Evolutionary conservation across 2,329 filamentous ascomycete genomes (phyloP).

Genomic region (Penicillium sp.): DNA sequence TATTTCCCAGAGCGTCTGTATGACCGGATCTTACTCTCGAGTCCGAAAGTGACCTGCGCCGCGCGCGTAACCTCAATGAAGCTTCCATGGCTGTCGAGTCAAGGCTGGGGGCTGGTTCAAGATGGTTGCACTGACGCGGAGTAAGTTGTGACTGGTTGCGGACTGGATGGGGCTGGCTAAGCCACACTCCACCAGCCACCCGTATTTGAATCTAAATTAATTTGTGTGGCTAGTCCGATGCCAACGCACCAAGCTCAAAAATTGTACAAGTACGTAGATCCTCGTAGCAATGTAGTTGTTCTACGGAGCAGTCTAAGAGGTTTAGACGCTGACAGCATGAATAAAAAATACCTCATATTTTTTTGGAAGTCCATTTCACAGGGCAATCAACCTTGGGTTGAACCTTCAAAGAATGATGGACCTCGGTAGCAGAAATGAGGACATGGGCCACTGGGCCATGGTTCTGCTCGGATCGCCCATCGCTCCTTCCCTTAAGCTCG

Average conservation of each 20-base stretch:
- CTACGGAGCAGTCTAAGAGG: too few relatives aligned
- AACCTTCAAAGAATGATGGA: not conserved
- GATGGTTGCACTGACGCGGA: not conserved
- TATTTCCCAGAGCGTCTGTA: not conserved
- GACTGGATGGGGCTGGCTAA: not conserved
- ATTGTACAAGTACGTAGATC: too few relatives aligned
- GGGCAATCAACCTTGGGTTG: not conserved
- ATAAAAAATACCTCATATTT: not conserved
- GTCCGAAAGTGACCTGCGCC: not conserved
- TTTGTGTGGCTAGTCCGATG: not conserved
- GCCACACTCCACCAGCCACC: conserved; percentile 5
- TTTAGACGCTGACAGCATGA: not conserved
- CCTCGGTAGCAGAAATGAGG: not conserved
- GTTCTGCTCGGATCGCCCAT: not conserved
- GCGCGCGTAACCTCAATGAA: not conserved
- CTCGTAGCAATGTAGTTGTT: too few relatives aligned
- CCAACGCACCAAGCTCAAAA: not conserved
- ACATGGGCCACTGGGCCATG: too few relatives aligned
- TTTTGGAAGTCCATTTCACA: not conserved
- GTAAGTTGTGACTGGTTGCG: not conserved
- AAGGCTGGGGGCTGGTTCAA: not conserved
- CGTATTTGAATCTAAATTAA: not conserved
- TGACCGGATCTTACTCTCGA: not conserved
- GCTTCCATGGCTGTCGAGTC: not conserved
- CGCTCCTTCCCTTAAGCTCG: not conserved